phyloP scores from a whole-genome alignment of 306 rosid species.

The Casuarina cunninghamiana region DNA sequence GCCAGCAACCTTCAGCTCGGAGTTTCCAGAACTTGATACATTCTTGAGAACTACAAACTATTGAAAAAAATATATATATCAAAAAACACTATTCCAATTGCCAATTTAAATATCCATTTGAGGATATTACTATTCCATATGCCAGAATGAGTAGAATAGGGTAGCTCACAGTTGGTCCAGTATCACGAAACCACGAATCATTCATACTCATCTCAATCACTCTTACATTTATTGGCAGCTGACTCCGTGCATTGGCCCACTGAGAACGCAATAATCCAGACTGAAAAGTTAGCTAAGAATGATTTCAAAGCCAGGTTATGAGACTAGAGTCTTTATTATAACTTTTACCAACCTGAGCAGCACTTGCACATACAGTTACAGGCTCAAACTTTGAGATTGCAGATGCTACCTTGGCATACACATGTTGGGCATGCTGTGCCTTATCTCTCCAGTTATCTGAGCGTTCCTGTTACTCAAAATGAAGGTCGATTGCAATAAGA shows the following conservation, averaged over 20 bases:
- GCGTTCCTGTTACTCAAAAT: slow-evolving; percentile 66
- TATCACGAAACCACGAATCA: slow-evolving; percentile 93
- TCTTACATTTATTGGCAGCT: slow-evolving; percentile 62
- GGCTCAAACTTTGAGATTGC: slow-evolving; percentile 79
- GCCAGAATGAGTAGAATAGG: slow-evolving; percentile 5
- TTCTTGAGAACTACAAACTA: slow-evolving; percentile 74
- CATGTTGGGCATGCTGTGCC: slow-evolving; percentile 61
- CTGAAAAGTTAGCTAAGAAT: slow-evolving; percentile 10
- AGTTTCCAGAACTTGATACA: slow-evolving; percentile 25
- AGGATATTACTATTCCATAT: slow-evolving; percentile 4
- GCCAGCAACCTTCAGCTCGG: slow-evolving; percentile 57
- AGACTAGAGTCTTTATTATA: slow-evolving; percentile 4
- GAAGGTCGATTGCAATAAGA: slow-evolving; percentile 9
- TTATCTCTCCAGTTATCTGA: slow-evolving; percentile 81
- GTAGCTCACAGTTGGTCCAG: slow-evolving; percentile 78
- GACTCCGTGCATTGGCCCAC: slow-evolving; percentile 81
- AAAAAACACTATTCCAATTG: background rate
- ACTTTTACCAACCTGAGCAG: slow-evolving; percentile 52
- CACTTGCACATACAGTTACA: slow-evolving; percentile 74
- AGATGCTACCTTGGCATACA: slow-evolving; percentile 62
- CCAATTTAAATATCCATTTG: background rate
- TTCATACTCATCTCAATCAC: slow-evolving; percentile 74
- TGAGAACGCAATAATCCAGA: slow-evolving; percentile 23
- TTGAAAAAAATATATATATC: slow-evolving; percentile 20
- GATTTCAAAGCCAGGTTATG: background rate